These are phyloP conservation scores for Candida awuae DNA, from an alignment of 805 yeast genomes.

Conservation along the genomic window DNA sequence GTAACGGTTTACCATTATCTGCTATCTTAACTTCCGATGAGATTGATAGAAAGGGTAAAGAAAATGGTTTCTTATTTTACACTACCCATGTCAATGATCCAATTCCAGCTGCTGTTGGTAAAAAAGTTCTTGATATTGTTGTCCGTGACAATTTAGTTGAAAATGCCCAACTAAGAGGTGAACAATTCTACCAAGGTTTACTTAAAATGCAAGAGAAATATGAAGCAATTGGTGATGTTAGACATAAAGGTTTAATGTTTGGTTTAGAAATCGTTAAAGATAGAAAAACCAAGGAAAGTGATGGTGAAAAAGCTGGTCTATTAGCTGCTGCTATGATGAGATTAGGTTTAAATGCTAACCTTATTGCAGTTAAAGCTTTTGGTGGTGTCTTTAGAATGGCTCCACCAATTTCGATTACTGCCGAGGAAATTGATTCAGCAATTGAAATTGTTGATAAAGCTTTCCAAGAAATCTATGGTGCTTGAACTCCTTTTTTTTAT, in stretches of 20 bases:
- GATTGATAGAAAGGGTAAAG: constrained; percentile 19
- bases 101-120: constrained; percentile 26
- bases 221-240: constrained; percentile 38
- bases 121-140: constrained; percentile 26
- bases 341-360: constrained; percentile 23
- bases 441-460: constrained; percentile 14
- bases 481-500: too few relatives aligned
- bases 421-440: constrained; percentile 18
- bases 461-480: constrained; percentile 11
- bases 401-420: constrained; percentile 23
- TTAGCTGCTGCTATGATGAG: constrained; percentile 14
- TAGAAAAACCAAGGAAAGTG: constrained; percentile 36
- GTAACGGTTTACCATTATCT: constrained; percentile 29
- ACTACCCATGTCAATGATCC: constrained; percentile 28
- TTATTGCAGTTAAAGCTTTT: constrained; percentile 33
- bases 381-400: constrained; percentile 29
- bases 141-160: constrained; percentile 20
- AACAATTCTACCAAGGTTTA: constrained; percentile 20
- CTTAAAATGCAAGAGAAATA: constrained; percentile 21
- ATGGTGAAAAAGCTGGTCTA: constrained; percentile 20
- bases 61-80: constrained; percentile 20
- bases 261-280: constrained; percentile 42
- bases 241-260: constrained; percentile 49
- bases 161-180: constrained; percentile 23
- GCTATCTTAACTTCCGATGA: constrained; percentile 24